phyloP scores from a whole-genome alignment of 345 rosid genomes.

The Clausena lansium region DNA sequence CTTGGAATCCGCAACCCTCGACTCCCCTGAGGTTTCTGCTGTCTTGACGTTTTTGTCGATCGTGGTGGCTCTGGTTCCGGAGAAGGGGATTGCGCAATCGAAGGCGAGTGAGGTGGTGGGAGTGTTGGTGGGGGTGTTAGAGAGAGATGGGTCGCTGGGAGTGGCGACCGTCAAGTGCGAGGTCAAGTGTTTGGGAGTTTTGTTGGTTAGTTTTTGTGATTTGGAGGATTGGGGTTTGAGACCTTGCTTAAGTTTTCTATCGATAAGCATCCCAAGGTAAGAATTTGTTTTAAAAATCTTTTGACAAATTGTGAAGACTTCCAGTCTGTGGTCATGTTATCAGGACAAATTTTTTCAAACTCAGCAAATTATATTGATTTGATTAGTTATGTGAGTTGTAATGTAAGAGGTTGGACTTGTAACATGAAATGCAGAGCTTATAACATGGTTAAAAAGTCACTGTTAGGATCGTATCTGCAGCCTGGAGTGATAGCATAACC shows the following conservation, averaged over 20 bases:
- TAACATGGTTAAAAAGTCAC: background rate
- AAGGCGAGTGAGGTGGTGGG: slow-evolving; percentile 70
- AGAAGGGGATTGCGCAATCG: slow-evolving; percentile 37
- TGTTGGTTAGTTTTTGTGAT: slow-evolving; percentile 58
- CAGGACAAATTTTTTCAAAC: too few species aligned
- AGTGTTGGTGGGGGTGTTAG: slow-evolving; percentile 47
- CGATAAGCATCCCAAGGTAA: slow-evolving; percentile 91
- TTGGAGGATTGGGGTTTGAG: slow-evolving; percentile 72
- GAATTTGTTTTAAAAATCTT: background rate
- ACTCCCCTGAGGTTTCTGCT: slow-evolving; percentile 63
- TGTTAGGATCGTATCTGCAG: background rate
- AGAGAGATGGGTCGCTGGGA: slow-evolving; percentile 41
- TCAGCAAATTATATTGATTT: background rate
- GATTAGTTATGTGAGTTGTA: background rate
- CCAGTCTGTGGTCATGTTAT: background rate
- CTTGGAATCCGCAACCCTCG: too few species aligned
- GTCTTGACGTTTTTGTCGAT: slow-evolving; percentile 66
- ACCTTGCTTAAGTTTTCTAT: slow-evolving; percentile 57
- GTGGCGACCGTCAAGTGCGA: slow-evolving; percentile 64
- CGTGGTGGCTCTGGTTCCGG: slow-evolving; percentile 50
- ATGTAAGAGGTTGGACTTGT: background rate
- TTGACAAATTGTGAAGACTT: background rate
- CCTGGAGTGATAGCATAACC: background rate
- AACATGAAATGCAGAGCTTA: background rate
- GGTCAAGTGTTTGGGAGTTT: slow-evolving; percentile 76